Percentiles rank a stretch among this genome's conserved stretches.
phyloP scores from a whole-genome alignment of 1,139 yeast genomes.

The Saccharomyces hybrid region DNA sequence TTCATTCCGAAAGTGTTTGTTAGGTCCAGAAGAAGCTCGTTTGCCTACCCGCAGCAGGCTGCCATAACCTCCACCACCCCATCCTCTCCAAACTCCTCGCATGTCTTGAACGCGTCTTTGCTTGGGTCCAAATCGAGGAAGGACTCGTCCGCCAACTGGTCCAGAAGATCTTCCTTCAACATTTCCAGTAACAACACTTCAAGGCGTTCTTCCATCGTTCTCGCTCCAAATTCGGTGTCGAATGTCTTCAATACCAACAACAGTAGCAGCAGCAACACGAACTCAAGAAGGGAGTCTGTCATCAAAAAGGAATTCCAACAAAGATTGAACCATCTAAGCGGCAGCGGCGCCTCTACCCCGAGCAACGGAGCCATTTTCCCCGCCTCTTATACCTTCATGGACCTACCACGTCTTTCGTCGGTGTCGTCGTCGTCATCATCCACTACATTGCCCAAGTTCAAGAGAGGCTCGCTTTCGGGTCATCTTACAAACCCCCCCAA shows the following conservation, averaged over 20 bases:
- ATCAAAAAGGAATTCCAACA: neutral
- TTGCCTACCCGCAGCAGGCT: slow-evolving; percentile 10
- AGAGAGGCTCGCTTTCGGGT: neutral
- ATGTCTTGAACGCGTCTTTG: neutral
- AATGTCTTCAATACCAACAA: neutral
- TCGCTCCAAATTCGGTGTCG: slow-evolving; percentile 1
- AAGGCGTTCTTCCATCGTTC: slow-evolving; percentile 9
- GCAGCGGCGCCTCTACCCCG: neutral
- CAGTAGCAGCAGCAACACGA: neutral
- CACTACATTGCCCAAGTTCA: neutral
- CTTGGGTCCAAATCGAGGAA: neutral
- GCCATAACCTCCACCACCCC: slow-evolving; percentile 3
- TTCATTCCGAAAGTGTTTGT: slow-evolving; percentile 32
- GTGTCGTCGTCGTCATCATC: neutral
- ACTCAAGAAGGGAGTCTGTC: slow-evolving; percentile 1
- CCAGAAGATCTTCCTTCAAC: slow-evolving; percentile 4
- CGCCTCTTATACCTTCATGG: slow-evolving; percentile 1
- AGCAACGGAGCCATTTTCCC: neutral
- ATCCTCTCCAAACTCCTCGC: neutral
- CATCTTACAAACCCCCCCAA: neutral
- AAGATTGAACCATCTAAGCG: neutral
- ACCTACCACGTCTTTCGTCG: neutral
- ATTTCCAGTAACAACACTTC: slow-evolving; percentile 7
- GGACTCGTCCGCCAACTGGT: slow-evolving; percentile 9
- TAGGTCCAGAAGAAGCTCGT: slow-evolving; percentile 30